Base-by-base conservation (phyloP, 2,329 filamentous ascomycete species). In the Cercospora zeae-maydis region DNA sequence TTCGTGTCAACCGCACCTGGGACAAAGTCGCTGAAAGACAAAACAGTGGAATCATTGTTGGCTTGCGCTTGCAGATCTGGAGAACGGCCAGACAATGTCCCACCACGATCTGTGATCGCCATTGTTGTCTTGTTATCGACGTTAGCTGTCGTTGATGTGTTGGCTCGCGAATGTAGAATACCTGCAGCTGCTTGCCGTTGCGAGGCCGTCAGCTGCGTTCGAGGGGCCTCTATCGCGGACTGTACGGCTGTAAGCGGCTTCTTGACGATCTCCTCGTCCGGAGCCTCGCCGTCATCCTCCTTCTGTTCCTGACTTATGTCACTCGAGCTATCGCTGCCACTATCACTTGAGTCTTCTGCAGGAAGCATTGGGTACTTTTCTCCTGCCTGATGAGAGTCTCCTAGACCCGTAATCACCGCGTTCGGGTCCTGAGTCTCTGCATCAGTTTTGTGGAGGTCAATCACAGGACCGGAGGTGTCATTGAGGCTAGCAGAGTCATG, bases 21-120 rank as follows among this genome's bases (percentile, higher is more conserved):
- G n/a, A n/a, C 56, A 58, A 47, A 24, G 31, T 58, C 56, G 24
- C 34, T 19, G 24, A 49, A 51, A 10, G 39, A n/a, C 8, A 34
- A 13, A 7, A 24, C 27, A 21, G 11, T 47, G 11, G n/a, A 3
- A 34, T 33, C 42, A 49, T 27, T 49, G 42, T 34, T 58, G 39
- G 42, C 42, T 34, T 51, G 56, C 27, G 39, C 36, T 49, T 33
- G 55, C 31, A 14, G 58, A 59, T 30, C 49, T 39, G 10, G 58
- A 45, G 36, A 53, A 60, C 31, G 58, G 58, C 58, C 58, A 60
- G 49, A 60, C 30, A 21, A 19, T 24, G 24, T 31, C 49, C 58
- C 58, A 60, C 58, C 58, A 60, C 24, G 58, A 60, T 60, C 58
- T 39, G 45, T 51, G 53, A 47, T 54, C 24, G 58, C 9, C 37